Base-by-base conservation (phyloP, 140 eudicot species). In the Anethum foeniculum region DNA sequence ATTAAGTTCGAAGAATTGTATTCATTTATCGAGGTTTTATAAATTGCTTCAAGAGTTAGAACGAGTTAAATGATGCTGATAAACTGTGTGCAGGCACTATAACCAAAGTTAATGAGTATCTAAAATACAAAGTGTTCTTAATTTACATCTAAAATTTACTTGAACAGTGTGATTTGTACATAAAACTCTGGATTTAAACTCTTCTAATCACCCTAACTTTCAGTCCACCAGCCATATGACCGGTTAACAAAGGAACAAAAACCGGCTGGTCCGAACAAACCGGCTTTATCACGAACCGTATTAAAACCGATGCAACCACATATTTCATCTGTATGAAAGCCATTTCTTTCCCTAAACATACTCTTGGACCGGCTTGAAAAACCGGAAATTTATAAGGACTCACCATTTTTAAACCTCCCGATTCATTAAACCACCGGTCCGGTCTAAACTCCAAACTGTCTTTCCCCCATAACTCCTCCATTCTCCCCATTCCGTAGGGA, bases 331-430 rank as follows among this genome's bases (percentile, higher is more conserved):
- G 97, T 6, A 83, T 82, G 44, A 84, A 84, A 7, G 97, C 97
- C 93, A 92, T 64, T 38, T 87, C 93, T 54, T 88, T 88, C 36
- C 97, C 97, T 0, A 90, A 78, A 71, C 97, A 92, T 21, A 86
- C 90, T 82, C 97, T 88, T 3, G 97, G 97, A 73, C 97, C 95
- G 80, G 97, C 97, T 21, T 92, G 97, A 60, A 92, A 92, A 68
- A 92, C 89, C 80, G 97, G 93, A 47, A 77, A 90, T 84, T 85
- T 84, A 28, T 82, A 92, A 18, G 88, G 88, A 32, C 86, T 75
- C 28, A 88, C 93, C 83, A 79, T 86, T 64, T 85, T 90, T 52
- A 90, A 77, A 7, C 28, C 77, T 38, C 71, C 88, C 80, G 77
- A 49, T 73, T 77, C 85, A 32, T 78, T 82, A 11, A 84, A 46